A percentile compares a stretch with the other conserved stretches of the same genome.
Conservation (phyloP, 2,329 filamentous ascomycete genomes). For the Colletotrichum orchidophilum region DNA sequence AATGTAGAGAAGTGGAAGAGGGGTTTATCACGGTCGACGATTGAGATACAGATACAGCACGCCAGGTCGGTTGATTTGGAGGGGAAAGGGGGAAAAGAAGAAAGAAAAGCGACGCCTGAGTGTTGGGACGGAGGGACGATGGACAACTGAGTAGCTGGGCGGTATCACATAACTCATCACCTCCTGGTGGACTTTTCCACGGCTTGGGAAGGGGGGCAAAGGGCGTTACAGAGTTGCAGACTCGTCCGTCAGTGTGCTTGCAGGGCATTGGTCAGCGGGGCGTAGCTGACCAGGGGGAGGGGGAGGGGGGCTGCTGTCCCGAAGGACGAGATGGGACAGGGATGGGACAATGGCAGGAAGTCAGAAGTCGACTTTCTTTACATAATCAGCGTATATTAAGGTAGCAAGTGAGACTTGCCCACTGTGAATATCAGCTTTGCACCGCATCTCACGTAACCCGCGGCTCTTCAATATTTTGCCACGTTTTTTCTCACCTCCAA, state of each 20-base stretch:
- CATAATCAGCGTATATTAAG: background rate
- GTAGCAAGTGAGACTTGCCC: background rate
- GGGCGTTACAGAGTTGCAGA: constrained; percentile 34
- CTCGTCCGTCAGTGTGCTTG: constrained; percentile 30
- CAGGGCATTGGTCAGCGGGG: constrained; percentile 32
- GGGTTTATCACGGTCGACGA: constrained; percentile 21
- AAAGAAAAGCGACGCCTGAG: background rate
- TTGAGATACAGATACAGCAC: background rate
- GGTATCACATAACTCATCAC: constrained; percentile 26
- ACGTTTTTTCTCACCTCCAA: constrained; percentile 6
- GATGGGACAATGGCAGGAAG: background rate
- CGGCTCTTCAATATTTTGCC: background rate
- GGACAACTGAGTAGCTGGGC: constrained; percentile 14
- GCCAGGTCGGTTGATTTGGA: background rate
- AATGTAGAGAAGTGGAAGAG: background rate
- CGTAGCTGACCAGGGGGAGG: constrained; percentile 7
- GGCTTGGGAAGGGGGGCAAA: constrained; percentile 16
- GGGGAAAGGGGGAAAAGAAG: background rate
- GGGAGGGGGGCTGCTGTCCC: background rate
- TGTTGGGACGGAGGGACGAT: constrained; percentile 31
- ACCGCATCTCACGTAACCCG: background rate
- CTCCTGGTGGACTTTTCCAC: constrained; percentile 3
- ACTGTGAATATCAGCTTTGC: background rate
- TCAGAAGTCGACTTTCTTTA: background rate
- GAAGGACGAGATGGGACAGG: background rate